phyloP scores from a whole-genome alignment of 352 stramenopile species.

The Phytophthora syringae region DNA sequence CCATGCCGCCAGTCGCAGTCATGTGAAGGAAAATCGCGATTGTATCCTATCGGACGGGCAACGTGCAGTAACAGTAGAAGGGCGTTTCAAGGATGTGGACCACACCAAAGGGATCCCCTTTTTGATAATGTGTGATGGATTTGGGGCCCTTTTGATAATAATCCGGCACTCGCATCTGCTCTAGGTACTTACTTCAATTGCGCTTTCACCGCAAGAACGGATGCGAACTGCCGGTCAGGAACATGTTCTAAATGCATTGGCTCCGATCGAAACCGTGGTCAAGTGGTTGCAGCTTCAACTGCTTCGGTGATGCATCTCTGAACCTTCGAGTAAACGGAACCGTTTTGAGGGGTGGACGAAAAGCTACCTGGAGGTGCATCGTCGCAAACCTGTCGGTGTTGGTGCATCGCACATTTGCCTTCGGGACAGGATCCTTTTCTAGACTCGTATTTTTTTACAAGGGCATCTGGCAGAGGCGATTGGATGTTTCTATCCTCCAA shows the following conservation, averaged over 20 bases:
- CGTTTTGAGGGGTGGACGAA: too few species aligned
- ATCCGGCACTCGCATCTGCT: not conserved
- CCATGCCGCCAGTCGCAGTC: too few species aligned
- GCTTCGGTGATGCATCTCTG: constrained; percentile 9
- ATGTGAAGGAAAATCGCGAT: too few species aligned
- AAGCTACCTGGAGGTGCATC: too few species aligned
- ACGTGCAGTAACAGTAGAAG: too few species aligned
- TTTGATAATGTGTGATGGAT: too few species aligned
- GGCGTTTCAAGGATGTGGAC: too few species aligned
- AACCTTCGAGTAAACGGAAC: constrained; percentile 14
- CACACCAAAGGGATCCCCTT: too few species aligned
- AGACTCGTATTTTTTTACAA: constrained; percentile 6
- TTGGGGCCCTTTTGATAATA: too few species aligned
- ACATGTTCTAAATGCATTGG: too few species aligned
- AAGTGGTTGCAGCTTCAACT: constrained; percentile 2
- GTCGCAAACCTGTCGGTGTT: not conserved
- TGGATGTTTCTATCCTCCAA: not conserved
- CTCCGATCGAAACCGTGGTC: not conserved
- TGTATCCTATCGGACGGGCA: too few species aligned
- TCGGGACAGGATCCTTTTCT: too few species aligned
- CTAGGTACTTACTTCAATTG: not conserved
- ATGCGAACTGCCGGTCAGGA: not conserved
- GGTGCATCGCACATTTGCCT: not conserved
- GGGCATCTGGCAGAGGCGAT: constrained; percentile 19
- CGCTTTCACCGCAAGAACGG: not conserved